Evolutionary conservation across 2,329 filamentous ascomycete species (phyloP).

Genomic region (Trichoderma harzianum): DNA sequence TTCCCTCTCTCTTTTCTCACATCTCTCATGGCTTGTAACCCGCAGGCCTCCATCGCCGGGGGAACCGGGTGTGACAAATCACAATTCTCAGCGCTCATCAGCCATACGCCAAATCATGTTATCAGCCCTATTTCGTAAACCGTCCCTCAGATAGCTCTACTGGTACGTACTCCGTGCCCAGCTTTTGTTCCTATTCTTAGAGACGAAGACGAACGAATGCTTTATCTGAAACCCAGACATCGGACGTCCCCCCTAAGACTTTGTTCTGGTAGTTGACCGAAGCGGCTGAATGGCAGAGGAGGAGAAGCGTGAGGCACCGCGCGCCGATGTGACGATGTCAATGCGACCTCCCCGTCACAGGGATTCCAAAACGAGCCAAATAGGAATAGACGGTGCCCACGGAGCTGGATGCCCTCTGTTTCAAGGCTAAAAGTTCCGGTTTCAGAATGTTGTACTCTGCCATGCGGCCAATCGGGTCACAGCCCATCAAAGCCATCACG

Average conservation of each 20-base stretch:
- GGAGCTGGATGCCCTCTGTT: slow-evolving; percentile 8
- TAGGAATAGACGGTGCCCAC: neutral
- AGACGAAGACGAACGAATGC: neutral
- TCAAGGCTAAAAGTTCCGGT: slow-evolving; percentile 13
- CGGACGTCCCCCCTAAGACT: neutral
- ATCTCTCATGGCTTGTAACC: neutral
- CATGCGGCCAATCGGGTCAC: slow-evolving; percentile 11
- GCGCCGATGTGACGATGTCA: neutral
- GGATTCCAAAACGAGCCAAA: neutral
- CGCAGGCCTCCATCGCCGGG: neutral
- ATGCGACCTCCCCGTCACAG: neutral
- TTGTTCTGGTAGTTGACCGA: neutral
- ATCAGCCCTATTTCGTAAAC: neutral
- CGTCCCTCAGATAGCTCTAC: neutral
- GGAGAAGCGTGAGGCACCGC: neutral
- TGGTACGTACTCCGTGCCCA: neutral
- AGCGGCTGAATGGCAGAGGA: slow-evolving; percentile 4
- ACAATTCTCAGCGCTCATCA: neutral
- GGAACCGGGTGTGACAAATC: neutral
- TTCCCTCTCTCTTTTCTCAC: neutral
- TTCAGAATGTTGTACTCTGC: slow-evolving; percentile 8
- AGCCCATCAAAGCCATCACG: neutral
- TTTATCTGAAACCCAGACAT: slow-evolving; percentile 4
- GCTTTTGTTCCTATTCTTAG: neutral
- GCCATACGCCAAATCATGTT: neutral